Percentiles rank a stretch among this genome's conserved stretches.
Evolutionary conservation across 2,329 filamentous ascomycete genomes (phyloP).

Genomic region (Paramyrothecium sp.): DNA sequence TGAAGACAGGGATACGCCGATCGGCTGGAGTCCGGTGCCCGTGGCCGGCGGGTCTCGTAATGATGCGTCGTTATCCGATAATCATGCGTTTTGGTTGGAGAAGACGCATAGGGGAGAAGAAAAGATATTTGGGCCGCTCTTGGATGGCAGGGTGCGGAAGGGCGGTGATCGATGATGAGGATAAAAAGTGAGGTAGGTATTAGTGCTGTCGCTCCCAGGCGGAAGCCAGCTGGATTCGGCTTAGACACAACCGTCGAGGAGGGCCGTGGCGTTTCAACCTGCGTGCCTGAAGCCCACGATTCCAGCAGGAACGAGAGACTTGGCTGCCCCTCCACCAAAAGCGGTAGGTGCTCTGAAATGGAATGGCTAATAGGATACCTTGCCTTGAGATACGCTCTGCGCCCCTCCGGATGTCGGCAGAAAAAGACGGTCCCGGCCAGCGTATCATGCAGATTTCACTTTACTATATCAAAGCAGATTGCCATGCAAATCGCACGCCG

Average conservation of each 20-base stretch:
- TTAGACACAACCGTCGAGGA: background rate
- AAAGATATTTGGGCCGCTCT: no score
- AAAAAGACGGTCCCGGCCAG: no score
- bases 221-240: background rate
- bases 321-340: background rate
- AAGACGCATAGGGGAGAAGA: no score
- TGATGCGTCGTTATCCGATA: no score
- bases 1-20: background rate
- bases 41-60: no score
- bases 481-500: no score
- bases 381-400: no score
- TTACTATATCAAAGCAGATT: no score
- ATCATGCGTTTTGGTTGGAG: no score
- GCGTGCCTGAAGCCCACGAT: background rate
- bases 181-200: background rate
- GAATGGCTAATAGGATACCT: no score
- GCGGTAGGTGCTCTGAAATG: background rate
- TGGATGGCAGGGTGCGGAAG: background rate
- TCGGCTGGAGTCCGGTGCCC: background rate
- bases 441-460: no score
- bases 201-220: background rate
- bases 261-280: background rate
- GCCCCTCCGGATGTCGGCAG: no score
- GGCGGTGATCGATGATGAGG: background rate
- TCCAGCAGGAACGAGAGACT: background rate